Evolutionary conservation across 169 alveolate species (phyloP).

Genomic region (Plasmodium gallinaceum): DNA sequence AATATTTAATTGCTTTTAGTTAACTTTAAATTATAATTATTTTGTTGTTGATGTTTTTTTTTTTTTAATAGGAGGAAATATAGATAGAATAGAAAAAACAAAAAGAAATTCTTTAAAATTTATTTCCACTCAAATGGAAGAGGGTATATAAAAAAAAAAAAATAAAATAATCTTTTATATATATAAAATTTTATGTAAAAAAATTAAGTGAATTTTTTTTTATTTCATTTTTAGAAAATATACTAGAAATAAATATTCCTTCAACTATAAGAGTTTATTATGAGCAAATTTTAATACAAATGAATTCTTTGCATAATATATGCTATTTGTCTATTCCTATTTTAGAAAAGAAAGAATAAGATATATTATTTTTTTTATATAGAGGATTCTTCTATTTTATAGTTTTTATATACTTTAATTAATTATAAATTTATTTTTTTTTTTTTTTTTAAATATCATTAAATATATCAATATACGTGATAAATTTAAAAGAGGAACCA

Average conservation of each 20-base stretch:
- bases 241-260: constrained; percentile 2
- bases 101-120: not conserved
- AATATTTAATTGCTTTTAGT: too few relatives aligned
- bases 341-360: not conserved
- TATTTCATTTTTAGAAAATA: not conserved
- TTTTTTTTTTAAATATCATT: too few relatives aligned
- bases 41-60: not conserved
- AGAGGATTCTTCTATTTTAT: too few relatives aligned
- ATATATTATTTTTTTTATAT: too few relatives aligned
- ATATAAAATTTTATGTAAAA: not conserved
- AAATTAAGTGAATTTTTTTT: too few relatives aligned
- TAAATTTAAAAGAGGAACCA: too few relatives aligned
- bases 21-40: too few relatives aligned
- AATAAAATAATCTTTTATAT: not conserved
- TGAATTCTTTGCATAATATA: constrained; percentile 4
- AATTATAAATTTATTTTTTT: too few relatives aligned
- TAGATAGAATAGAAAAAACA: constrained; percentile 4
- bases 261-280: not conserved
- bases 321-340: constrained; percentile 12
- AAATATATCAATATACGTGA: too few relatives aligned
- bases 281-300: not conserved
- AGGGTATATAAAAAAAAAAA: not conserved
- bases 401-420: too few relatives aligned
- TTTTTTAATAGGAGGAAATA: not conserved
- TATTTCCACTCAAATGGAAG: not conserved